Evolutionary conservation across 345 rosid genomes (phyloP), one percentile per base, ranked within the genome.

Genomic region (Cardiospermum halicacabum): DNA sequence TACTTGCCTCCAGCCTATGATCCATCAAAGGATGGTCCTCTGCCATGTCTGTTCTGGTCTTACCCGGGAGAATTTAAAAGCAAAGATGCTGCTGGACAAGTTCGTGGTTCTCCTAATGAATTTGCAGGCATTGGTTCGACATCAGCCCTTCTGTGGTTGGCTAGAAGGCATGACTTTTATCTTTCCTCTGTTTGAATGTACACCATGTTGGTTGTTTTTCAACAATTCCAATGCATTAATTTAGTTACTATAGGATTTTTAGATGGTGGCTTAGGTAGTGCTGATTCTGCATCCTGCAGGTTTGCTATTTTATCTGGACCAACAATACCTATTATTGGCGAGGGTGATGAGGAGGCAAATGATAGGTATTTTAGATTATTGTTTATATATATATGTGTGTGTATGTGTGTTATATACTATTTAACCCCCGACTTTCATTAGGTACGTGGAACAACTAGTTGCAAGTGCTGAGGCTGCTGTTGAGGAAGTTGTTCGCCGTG

Each of bases 61-160:
- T 91, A 94, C 48, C 97, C 97, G 43, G 97, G 99, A 69, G 99
- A 94, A 80, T 94, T 94, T 73, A 94, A 94, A 77, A 94, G 96
- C 86, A 94, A 91, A 87, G 97, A 91, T 76, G 97, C 99, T 74
- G 99, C 99, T 48, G 80, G 99, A 60, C 99, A 94, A 83, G 96
- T 94, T 66, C 97, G 99, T 58, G 96, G 99, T 79, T 94, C 99
- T 75, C 99, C 99, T 72, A 94, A 91, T 84, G 93, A 85, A 75
- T 94, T 94, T 81, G 72, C 97, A 16, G 93, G 91, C 81, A 94
- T 94, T 69, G 99, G 97, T 62, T 74, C 99, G 7, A 89, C 97
- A 65, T 94, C 96, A 54, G 83, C 93, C 69, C 97, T 94, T 73
- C 96, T 94, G 67, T 94, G 96, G 96, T 87, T 94, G 67, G 93